phyloP scores from a whole-genome alignment of 768 basidiomycete species.

The Lentinula lateritia region DNA sequence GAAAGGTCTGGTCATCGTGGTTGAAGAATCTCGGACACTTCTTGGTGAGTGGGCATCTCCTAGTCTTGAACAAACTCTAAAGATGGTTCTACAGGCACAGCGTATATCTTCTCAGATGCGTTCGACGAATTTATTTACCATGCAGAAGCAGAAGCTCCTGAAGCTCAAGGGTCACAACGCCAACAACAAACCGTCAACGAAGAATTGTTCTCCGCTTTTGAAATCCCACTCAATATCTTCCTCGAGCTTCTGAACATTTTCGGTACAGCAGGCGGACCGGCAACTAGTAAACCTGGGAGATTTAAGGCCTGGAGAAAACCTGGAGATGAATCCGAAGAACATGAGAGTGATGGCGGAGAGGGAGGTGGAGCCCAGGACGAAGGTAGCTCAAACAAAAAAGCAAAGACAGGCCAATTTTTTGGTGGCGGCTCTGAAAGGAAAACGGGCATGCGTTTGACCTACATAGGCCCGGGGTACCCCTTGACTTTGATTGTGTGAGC shows the following conservation, averaged over 20 bases:
- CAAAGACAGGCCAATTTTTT: slow-evolving; percentile 35
- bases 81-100: slow-evolving; percentile 53
- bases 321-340: slow-evolving; percentile 40
- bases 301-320: slow-evolving; percentile 44
- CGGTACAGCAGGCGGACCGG: slow-evolving; percentile 62
- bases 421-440: slow-evolving; percentile 48
- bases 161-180: slow-evolving; percentile 21
- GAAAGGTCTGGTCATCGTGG: slow-evolving; percentile 68
- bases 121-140: slow-evolving; percentile 78
- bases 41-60: slow-evolving; percentile 49
- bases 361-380: slow-evolving; percentile 19
- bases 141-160: slow-evolving; percentile 36
- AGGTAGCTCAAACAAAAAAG: slow-evolving; percentile 6
- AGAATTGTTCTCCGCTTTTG: slow-evolving; percentile 46
- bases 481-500: slow-evolving; percentile 75
- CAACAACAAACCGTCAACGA: slow-evolving; percentile 22
- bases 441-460: slow-evolving; percentile 84
- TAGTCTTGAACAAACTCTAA: background rate
- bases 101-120: slow-evolving; percentile 71
- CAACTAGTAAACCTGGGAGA: slow-evolving; percentile 25
- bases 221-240: slow-evolving; percentile 77
- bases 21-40: slow-evolving; percentile 81
- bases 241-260: slow-evolving; percentile 93
- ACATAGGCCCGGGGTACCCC: slow-evolving; percentile 72
- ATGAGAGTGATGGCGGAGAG: slow-evolving; percentile 31